Conservation (phyloP, 2,329 filamentous ascomycete genomes). For the Xylaria sp. region DNA sequence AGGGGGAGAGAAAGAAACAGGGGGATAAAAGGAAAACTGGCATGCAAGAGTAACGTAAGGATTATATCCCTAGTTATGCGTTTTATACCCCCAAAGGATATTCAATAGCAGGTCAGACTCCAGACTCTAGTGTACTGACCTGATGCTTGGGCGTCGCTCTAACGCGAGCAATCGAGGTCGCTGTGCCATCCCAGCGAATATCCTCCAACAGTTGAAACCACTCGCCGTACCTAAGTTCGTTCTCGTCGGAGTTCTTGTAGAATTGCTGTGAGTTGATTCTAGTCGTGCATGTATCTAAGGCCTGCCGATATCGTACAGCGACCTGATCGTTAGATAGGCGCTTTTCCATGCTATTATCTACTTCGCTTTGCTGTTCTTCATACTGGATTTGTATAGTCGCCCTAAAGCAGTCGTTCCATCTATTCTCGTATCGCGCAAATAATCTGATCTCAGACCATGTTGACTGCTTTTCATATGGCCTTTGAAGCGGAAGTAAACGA, state of each 20-base stretch:
- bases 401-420: conserved; percentile 50
- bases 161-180: conserved; percentile 42
- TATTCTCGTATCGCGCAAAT: conserved; percentile 43
- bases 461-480: conserved; percentile 43
- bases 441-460: conserved; percentile 49
- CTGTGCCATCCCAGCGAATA: conserved; percentile 48
- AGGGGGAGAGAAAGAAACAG: background rate
- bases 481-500: conserved; percentile 45
- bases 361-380: conserved; percentile 37
- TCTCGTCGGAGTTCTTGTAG: conserved; percentile 46
- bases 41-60: too few relatives aligned
- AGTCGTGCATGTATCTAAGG: conserved; percentile 39
- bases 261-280: conserved; percentile 46
- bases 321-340: conserved; percentile 30
- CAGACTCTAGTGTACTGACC: background rate
- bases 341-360: conserved; percentile 39
- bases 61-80: background rate
- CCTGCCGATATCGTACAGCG: conserved; percentile 33
- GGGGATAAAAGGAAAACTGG: too few relatives aligned
- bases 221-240: conserved; percentile 50
- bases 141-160: conserved; percentile 40
- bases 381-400: conserved; percentile 49
- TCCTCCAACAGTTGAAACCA: conserved; percentile 49
- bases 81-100: background rate
- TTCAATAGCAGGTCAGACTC: background rate